These are phyloP conservation scores for Dothideomycetes sp. DNA, from an alignment of 2,329 filamentous ascomycete genomes.

Conservation along the genomic window DNA sequence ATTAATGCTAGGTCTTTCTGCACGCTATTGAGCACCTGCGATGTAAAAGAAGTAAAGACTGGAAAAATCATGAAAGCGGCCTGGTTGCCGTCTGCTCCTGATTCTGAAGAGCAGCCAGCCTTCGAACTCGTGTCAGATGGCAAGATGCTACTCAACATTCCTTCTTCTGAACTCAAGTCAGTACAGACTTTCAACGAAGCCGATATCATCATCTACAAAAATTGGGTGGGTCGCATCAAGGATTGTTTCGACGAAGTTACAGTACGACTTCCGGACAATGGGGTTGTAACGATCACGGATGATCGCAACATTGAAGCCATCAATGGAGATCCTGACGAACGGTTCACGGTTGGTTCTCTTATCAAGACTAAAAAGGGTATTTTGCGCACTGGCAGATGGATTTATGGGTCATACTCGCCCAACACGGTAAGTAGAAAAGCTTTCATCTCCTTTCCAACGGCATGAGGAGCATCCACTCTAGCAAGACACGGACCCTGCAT, in stretches of 20 bases:
- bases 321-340: constrained; percentile 19
- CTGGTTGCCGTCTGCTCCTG: constrained; percentile 14
- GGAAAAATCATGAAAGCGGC: constrained; percentile 9
- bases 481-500: no score
- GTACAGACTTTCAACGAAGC: constrained; percentile 37
- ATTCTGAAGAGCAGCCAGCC: constrained; percentile 7
- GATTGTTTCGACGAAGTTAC: constrained; percentile 42
- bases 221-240: constrained; percentile 48
- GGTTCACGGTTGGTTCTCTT: constrained; percentile 39
- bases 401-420: constrained; percentile 43
- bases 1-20: constrained; percentile 40
- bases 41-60: constrained; percentile 17
- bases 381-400: constrained; percentile 44
- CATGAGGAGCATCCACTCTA: no score
- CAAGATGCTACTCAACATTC: constrained; percentile 20
- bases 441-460: no score
- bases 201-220: constrained; percentile 44
- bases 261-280: constrained; percentile 43
- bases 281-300: constrained; percentile 44
- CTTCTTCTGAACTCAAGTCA: constrained; percentile 24
- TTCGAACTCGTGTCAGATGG: constrained; percentile 6
- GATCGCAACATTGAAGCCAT: constrained; percentile 29
- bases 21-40: constrained; percentile 30
- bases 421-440: constrained; percentile 26
- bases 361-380: constrained; percentile 44